phyloP scores from a whole-genome alignment of 352 stramenopile genomes.

The Phytophthora tubulina region DNA sequence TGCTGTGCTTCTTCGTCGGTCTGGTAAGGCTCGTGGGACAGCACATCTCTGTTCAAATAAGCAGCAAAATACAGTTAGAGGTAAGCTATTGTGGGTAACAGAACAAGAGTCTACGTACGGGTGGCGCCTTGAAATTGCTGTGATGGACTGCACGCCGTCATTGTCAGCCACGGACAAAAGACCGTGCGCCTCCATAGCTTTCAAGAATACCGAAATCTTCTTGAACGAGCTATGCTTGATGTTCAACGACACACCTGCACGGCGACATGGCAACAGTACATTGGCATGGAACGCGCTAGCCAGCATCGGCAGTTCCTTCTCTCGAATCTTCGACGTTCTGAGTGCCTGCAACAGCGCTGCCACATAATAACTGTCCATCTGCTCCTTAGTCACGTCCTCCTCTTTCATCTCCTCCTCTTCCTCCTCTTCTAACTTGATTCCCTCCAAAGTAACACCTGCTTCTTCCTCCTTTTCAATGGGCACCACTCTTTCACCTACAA shows the following conservation, averaged over 20 bases:
- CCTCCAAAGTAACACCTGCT: conserved; percentile 34
- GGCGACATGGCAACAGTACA: conserved; percentile 70
- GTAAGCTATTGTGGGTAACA: not conserved
- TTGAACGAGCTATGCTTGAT: conserved; percentile 87
- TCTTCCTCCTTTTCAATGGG: conserved; percentile 45
- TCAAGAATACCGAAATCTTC: conserved; percentile 83
- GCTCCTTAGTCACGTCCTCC: conserved; percentile 55
- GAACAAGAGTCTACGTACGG: conserved; percentile 58
- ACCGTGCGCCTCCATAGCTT: conserved; percentile 64
- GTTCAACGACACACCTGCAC: conserved; percentile 63
- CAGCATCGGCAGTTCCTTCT: conserved; percentile 85
- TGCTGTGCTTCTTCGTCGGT: conserved; percentile 64
- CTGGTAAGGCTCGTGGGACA: conserved; percentile 60
- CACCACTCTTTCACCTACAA: conserved; percentile 54
- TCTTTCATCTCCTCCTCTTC: conserved; percentile 24
- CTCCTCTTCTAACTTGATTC: conserved; percentile 61
- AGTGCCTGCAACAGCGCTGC: conserved; percentile 74
- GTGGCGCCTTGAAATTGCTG: conserved; percentile 63
- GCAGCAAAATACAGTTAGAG: conserved; percentile 21
- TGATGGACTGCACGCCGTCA: conserved; percentile 86
- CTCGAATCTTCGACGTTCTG: conserved; percentile 58
- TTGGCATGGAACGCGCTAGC: conserved; percentile 79
- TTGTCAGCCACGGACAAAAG: conserved; percentile 71
- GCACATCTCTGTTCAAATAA: conserved; percentile 54
- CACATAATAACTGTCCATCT: conserved; percentile 84